Evolutionary conservation across 2,329 filamentous ascomycete genomes (phyloP), one percentile per base, ranked within the genome.

Genomic region (Alternaria brassicae): DNA sequence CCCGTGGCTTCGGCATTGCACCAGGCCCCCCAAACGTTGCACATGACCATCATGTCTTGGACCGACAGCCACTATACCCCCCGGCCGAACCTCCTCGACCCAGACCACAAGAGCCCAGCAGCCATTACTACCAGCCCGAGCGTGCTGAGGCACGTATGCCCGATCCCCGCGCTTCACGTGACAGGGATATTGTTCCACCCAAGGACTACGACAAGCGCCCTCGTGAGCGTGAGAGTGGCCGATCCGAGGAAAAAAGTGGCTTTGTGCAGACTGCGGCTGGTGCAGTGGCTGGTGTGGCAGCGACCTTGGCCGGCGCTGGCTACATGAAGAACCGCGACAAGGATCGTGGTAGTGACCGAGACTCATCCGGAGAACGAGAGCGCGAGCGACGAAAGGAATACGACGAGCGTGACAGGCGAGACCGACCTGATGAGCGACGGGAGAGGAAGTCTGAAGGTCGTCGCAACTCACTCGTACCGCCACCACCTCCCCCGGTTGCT

Each of bases 1-100:
- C 76, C 5, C 77, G 82, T 55, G 82, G 82, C 6, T 84, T 84
- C 57, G 82, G 82, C 52, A 82, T 83, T 60, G 70, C 74, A 1
- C 63, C 72, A 6, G 64, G 58, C 6, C 62, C 56, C 23, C 55
- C 65, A 9, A 47, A 28, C 34, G 60, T 68, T 5, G 57, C 66
- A 39, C 71, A 70, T 40, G 80, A 82, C n/a, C 60, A 53, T 39
- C 78, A 80, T 51, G 53, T 72, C n/a, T 70, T 80, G 30, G 77
- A 81, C 52, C 75, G 75, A 30, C 72, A 76, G 49, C 70, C 77
- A 6, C 56, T 70, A 2, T 76, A 67, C 36, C 60, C 51, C 48
- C 28, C 68, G 8, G 60, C 55, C 23, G 71, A 74, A 15, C 45
- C 57, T 21, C 51, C 40, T 21, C 66, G 70, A 32, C 23, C 50